Evolutionary conservation across 208 protist genomes (phyloP), one percentile per base, ranked within the genome.

Genomic region (Phytomonas francai): DNA sequence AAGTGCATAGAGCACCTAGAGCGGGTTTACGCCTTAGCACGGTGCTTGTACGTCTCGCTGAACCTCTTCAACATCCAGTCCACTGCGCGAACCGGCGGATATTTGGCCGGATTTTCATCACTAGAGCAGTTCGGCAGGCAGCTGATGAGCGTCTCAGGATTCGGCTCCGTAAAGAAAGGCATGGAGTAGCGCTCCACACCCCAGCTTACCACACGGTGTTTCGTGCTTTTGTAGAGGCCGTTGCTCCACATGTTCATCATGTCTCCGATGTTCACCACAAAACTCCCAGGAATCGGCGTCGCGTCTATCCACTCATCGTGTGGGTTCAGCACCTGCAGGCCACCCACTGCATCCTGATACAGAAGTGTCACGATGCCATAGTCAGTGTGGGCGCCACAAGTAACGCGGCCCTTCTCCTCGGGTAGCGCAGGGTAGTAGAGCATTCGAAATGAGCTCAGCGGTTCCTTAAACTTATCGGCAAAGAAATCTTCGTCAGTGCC

Each of bases 171-270:
- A 68, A 95, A 93, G 69, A 91, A 94, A 19, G 89, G 89, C 81
- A 90, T 88, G 42, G 84, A 91, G 60, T 87, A 82, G 71, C 89
- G 78, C 2, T 89, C 83, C 33, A 87, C 77, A 28, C 82, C 77
- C 25, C 77, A 79, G 73, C 85, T 92, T 59, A 85, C 42, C 29
- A 92, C 88, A 34, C 86, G 83, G 76, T 94, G 88, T 30, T 70
- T 72, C 0, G 85, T 91, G 65, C 80, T 86, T 70, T 80, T 81
- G 79, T 91, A 92, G 59, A 75, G 77, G 25, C 73, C 78, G 73
- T 88, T 89, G 71, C 84, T 94, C 86, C 82, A 89, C 80, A 87
- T 87, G 42, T 73, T 72, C 79, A 94, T 88, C 88, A 94, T 94
- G 72, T 94, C 88, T 9, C 88, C 88, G 70, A 94, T 91, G 74